Percentiles rank a stretch among this genome's conserved stretches.
phyloP scores from a whole-genome alignment of 148 eudicot species.

The Nepenthes gracilis region DNA sequence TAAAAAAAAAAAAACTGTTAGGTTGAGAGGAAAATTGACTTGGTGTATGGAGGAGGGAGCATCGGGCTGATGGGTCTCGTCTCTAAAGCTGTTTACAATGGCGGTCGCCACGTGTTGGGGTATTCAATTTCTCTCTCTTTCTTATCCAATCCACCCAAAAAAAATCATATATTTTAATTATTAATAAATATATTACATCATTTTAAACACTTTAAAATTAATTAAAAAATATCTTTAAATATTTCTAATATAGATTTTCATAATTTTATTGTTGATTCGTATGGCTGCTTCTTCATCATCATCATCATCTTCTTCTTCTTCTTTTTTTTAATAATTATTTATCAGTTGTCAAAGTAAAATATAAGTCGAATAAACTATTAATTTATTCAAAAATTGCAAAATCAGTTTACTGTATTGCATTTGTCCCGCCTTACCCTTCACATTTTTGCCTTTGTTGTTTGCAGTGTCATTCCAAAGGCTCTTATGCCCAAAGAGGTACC shows the following conservation, averaged over 20 bases:
- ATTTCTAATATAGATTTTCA: no score
- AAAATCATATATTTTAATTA: neutral
- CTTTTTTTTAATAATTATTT: no score
- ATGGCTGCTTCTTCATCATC: no score
- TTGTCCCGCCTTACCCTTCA: neutral
- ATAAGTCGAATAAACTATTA: neutral
- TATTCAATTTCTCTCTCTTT: constrained; percentile 8
- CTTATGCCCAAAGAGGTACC: constrained; percentile 90
- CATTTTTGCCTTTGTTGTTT: neutral
- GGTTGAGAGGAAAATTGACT: constrained; percentile 55
- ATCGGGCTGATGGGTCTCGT: constrained; percentile 73
- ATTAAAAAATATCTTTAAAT: no score
- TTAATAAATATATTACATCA: no score
- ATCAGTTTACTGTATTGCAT: neutral
- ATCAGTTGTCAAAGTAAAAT: no score
- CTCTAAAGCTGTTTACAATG: constrained; percentile 57
- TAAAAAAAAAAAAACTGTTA: constrained; percentile 1
- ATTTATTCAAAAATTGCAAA: neutral
- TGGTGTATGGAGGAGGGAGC: constrained; percentile 86
- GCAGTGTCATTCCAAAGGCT: constrained; percentile 83
- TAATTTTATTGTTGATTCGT: no score
- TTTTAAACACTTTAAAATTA: no score
- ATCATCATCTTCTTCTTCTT: no score
- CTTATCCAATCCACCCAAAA: neutral
- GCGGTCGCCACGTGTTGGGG: constrained; percentile 80